These are phyloP conservation scores for Drechslerella dactyloides DNA, from an alignment of 2,329 filamentous ascomycete species.

Conservation along the genomic window DNA sequence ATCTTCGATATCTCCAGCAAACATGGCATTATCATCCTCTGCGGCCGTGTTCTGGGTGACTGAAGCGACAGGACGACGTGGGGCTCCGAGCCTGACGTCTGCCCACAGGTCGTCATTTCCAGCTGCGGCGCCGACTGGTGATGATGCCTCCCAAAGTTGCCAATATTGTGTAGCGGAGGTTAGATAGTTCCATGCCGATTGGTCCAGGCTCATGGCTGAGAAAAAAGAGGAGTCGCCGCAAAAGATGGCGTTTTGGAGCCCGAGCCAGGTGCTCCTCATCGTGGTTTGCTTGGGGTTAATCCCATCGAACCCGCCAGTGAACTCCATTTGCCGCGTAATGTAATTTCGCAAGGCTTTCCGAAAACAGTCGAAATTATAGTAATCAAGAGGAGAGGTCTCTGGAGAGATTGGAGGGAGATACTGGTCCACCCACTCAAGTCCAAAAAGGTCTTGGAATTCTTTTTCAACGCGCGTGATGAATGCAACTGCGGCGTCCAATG, in stretches of 20 bases:
- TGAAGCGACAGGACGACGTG: constrained; percentile 27
- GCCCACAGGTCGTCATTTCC: constrained; percentile 36
- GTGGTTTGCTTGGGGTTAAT: constrained; percentile 3
- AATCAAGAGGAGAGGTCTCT: neutral
- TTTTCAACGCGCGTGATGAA: constrained; percentile 21
- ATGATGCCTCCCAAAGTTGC: constrained; percentile 24
- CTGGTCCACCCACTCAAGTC: constrained; percentile 37
- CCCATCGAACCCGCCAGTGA: neutral
- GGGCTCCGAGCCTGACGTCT: constrained; percentile 37
- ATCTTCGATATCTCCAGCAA: constrained; percentile 9
- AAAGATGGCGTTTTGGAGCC: constrained; percentile 9
- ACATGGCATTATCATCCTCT: neutral
- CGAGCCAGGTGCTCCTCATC: constrained; percentile 22
- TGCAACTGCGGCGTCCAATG: constrained; percentile 24
- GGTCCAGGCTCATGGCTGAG: neutral
- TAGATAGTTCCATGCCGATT: neutral
- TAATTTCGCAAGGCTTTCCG: constrained; percentile 12
- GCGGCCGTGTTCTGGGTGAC: constrained; percentile 32
- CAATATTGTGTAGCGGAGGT: constrained; percentile 11
- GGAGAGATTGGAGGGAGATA: constrained; percentile 28
- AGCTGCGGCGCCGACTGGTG: neutral
- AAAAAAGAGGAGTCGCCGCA: constrained; percentile 5
- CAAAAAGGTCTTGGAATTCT: constrained; percentile 26
- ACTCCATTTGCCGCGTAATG: constrained; percentile 6
- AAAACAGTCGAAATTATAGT: constrained; percentile 10